phyloP scores from a whole-genome alignment of 495 filamentous ascomycete species.

The Penicillium diatomitis region DNA sequence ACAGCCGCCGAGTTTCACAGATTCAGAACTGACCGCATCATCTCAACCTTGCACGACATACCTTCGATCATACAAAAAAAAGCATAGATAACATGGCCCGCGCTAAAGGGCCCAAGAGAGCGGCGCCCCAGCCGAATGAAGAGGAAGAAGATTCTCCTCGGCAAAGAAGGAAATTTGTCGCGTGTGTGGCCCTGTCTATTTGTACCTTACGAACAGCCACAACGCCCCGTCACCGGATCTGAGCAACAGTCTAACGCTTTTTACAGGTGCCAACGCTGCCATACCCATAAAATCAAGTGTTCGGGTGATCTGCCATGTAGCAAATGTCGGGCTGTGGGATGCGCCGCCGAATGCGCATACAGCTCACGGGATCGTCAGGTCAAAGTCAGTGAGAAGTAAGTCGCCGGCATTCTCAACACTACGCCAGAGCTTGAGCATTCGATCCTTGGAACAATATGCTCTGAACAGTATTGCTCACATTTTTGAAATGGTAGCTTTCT shows the following conservation, averaged over 20 bases:
- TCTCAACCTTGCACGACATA: neutral
- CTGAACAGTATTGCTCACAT: neutral
- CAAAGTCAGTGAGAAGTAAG: conserved; percentile 38
- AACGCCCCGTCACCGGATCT: neutral
- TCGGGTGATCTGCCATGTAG: conserved; percentile 33
- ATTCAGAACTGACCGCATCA: neutral
- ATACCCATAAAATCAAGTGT: conserved; percentile 40
- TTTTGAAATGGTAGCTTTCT: conserved; percentile 19
- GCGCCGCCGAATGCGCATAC: conserved; percentile 32
- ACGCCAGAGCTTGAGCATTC: too few relatives aligned
- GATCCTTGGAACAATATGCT: neutral
- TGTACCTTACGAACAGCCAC: neutral
- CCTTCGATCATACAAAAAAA: conserved; percentile 3
- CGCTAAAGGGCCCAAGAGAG: conserved; percentile 10
- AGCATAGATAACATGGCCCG: conserved; percentile 11
- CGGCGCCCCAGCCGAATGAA: conserved; percentile 5
- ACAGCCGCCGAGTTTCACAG: neutral
- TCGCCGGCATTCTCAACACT: neutral
- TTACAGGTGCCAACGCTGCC: conserved; percentile 35
- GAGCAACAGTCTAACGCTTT: neutral
- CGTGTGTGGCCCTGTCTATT: conserved; percentile 13
- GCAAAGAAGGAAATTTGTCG: conserved; percentile 31
- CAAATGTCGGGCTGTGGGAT: conserved; percentile 30
- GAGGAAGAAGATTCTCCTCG: conserved; percentile 4
- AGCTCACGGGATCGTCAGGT: conserved; percentile 33